phyloP scores from a whole-genome alignment of 2,329 filamentous ascomycete genomes.

The Chaetomium strumarium region DNA sequence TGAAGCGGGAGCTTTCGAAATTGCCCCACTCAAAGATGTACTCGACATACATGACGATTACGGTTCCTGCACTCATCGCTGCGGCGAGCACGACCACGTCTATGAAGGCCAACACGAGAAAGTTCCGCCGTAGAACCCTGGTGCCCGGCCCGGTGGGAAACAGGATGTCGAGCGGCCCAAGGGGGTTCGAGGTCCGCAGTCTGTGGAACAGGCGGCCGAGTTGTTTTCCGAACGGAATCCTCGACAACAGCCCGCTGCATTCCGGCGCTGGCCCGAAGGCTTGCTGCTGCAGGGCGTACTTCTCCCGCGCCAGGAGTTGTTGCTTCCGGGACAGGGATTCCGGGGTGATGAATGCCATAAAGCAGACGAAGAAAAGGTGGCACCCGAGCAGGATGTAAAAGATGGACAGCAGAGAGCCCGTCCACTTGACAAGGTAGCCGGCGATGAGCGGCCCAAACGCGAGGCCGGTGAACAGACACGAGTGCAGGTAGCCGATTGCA shows the following conservation, averaged over 20 bases:
- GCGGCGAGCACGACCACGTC: conserved; percentile 80
- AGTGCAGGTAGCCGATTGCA: conserved; percentile 84
- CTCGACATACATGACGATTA: conserved; percentile 78
- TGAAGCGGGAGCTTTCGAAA: conserved; percentile 71
- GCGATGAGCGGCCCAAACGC: conserved; percentile 79
- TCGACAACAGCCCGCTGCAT: conserved; percentile 17
- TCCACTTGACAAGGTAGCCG: conserved; percentile 71
- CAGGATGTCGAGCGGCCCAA: conserved; percentile 72
- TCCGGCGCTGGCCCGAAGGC: conserved; percentile 30
- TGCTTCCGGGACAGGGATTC: conserved; percentile 76
- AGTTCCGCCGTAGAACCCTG: conserved; percentile 65
- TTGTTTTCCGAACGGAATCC: conserved; percentile 14
- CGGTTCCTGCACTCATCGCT: conserved; percentile 72
- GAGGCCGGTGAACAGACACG: conserved; percentile 81
- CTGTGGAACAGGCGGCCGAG: conserved; percentile 29
- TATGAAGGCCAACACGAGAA: conserved; percentile 72
- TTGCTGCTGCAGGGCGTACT: conserved; percentile 46
- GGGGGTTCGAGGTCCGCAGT: conserved; percentile 54
- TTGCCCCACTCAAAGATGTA: conserved; percentile 78
- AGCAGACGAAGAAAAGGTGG: conserved; percentile 67
- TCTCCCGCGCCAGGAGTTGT: conserved; percentile 64
- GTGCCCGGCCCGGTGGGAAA: conserved; percentile 63
- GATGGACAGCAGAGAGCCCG: conserved; percentile 68
- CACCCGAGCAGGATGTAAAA: conserved; percentile 76
- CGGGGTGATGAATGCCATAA: conserved; percentile 66